These are phyloP conservation scores for Chytridium lagenaria DNA, from an alignment of 371 early-diverging fungal species.

Conservation along the genomic window DNA sequence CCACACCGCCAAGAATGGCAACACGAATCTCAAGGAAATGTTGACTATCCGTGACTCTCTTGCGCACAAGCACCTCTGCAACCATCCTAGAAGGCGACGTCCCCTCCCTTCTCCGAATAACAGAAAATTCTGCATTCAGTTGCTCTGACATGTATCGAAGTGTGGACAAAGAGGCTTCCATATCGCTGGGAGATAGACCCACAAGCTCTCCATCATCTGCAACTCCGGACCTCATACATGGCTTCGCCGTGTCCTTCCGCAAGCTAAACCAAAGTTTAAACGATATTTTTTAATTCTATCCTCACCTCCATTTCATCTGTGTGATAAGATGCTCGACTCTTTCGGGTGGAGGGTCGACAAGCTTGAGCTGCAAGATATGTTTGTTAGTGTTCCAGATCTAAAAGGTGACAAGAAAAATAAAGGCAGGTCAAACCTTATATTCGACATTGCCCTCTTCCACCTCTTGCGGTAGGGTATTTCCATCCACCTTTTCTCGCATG, in stretches of 20 bases:
- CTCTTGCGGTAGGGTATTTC: conserved; percentile 74
- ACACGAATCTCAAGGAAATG: conserved; percentile 81
- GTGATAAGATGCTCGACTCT: conserved; percentile 85
- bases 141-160: conserved; percentile 64
- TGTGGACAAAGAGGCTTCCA: conserved; percentile 67
- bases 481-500: conserved; percentile 12
- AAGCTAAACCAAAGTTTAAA: conserved; percentile 54
- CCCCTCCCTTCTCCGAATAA: conserved; percentile 40
- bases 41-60: conserved; percentile 59
- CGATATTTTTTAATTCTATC: background rate
- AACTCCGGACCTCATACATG: conserved; percentile 86
- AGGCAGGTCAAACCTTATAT: conserved; percentile 77
- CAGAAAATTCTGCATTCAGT: conserved; percentile 47
- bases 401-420: too few species aligned
- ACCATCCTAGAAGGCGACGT: conserved; percentile 40
- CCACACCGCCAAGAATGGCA: conserved; percentile 80
- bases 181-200: conserved; percentile 67
- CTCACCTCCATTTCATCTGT: conserved; percentile 87
- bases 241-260: conserved; percentile 89
- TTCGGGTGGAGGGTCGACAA: conserved; percentile 71
- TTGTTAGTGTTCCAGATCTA: background rate
- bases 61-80: conserved; percentile 69
- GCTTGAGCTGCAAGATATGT: conserved; percentile 63
- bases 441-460: conserved; percentile 89
- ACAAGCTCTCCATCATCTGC: conserved; percentile 83